Base-by-base conservation (phyloP, 345 rosid genomes). In the Odontarrhena argentea region DNA sequence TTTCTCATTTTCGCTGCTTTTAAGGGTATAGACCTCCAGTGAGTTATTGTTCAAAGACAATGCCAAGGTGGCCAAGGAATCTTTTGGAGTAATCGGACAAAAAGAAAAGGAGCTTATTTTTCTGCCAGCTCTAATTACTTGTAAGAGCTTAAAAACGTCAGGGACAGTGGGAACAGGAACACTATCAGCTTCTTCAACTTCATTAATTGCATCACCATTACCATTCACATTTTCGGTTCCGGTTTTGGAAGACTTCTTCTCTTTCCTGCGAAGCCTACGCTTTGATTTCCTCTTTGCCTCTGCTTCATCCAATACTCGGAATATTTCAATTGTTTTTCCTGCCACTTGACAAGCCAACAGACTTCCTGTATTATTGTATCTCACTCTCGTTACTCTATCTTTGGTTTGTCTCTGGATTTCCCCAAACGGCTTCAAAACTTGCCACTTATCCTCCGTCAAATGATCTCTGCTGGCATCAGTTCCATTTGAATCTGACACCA, bases 291-390 rank as follows among this genome's bases (percentile, higher is more conserved):
- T 81, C 78, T 84, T 90, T 25, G 97, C 90, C 80, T 88, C 90
- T n/a, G 80, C 78, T 63, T 83, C 91, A 80, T 84, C 89, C 57
- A 93, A 76, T 12, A 90, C 87, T 37, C 67, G 67, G 78, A 79
- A 93, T 62, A 93, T 61, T 52, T 93, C 95, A 60, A 88, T 83
- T 15, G 82, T 86, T 78, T 91, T 93, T 15, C 98, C 97, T 3
- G 95, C 97, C 76, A 81, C 78, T 79, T 93, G 98, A 74, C 95
- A 93, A 70, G 92, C 98, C 71, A 93, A 79, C 70, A 93, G 79
- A 79, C 68, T 83, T 59, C 97, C 98, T 2, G 83, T 79, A 73
- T 72, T 75, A 65, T 81, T 85, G 79, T 80, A 93, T 69, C 95
- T 85, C 61, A 93, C 87, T 28, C 82, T 83, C 3, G 87, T 80